Evolutionary conservation across 495 filamentous ascomycete genomes (phyloP).

Genomic region (Neurospora tetrasperma): DNA sequence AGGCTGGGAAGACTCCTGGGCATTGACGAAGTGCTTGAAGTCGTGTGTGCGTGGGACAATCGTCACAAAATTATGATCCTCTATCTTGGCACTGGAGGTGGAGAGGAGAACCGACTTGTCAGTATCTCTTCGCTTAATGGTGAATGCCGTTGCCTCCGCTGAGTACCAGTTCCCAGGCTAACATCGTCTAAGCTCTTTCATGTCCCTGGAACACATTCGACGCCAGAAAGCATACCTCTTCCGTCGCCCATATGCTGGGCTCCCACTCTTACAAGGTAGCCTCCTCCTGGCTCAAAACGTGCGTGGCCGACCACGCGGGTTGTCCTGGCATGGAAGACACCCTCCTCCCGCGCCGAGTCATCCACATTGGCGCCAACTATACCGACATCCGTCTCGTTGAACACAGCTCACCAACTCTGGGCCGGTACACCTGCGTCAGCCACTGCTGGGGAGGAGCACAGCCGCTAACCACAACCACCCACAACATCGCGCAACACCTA

Average conservation of each 20-base stretch:
- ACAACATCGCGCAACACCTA: background rate
- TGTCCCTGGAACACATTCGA: background rate
- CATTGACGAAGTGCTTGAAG: background rate
- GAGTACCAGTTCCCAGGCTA: background rate
- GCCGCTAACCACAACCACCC: background rate
- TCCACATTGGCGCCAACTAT: background rate
- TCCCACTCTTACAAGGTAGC: background rate
- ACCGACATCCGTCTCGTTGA: background rate
- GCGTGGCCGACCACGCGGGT: background rate
- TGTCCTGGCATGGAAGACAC: background rate
- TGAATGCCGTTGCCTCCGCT: background rate
- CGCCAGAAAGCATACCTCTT: background rate
- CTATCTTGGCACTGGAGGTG: background rate
- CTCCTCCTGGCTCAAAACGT: background rate
- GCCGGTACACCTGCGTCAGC: conserved; percentile 5
- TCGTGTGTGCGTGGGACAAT: background rate
- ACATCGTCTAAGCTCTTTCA: background rate
- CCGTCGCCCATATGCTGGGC: background rate
- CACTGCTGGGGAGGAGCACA: conserved; percentile 8
- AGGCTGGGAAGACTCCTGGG: background rate
- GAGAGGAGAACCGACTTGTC: background rate
- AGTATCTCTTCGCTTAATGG: background rate
- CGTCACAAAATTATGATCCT: background rate
- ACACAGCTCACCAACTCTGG: background rate
- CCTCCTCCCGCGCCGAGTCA: background rate